Percentiles rank a stretch among this genome's conserved stretches.
Evolutionary conservation across 192 early-diverging fungal genomes (phyloP).

Genomic region (Rhizophagus clarus): DNA sequence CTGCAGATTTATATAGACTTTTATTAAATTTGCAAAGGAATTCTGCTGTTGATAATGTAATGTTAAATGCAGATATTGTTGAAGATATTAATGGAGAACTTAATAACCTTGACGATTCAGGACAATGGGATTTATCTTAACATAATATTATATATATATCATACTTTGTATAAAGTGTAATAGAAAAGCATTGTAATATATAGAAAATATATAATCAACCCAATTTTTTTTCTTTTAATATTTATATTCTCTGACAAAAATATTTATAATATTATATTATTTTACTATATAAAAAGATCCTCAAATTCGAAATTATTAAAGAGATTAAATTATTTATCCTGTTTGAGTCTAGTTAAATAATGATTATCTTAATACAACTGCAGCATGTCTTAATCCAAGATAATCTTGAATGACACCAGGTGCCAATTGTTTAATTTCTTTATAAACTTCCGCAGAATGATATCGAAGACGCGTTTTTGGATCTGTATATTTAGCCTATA

Average conservation of each 20-base stretch:
- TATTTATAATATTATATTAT: not conserved
- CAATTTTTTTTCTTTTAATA: not conserved
- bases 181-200: constrained; percentile 23
- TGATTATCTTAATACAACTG: constrained; percentile 58
- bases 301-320: not conserved
- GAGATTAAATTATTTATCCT: not conserved
- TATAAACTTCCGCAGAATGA: constrained; percentile 81
- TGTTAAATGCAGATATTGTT: not conserved
- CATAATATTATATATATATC: not conserved
- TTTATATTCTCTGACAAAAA: not conserved
- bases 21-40: constrained; percentile 5
- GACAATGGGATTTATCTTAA: constrained; percentile 26
- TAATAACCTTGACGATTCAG: not conserved
- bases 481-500: constrained; percentile 79
- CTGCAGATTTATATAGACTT: constrained; percentile 27
- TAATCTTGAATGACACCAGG: constrained; percentile 82
- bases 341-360: not conserved
- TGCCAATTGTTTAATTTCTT: constrained; percentile 68
- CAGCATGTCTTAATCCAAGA: constrained; percentile 77
- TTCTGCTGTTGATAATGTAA: not conserved
- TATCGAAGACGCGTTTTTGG: constrained; percentile 85
- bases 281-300: not conserved
- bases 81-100: not conserved
- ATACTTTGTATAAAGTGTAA: constrained; percentile 19
- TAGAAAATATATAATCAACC: not conserved